Base-by-base conservation (phyloP, 148 eudicot genomes). In the Mesembryanthemum crystallinum region DNA sequence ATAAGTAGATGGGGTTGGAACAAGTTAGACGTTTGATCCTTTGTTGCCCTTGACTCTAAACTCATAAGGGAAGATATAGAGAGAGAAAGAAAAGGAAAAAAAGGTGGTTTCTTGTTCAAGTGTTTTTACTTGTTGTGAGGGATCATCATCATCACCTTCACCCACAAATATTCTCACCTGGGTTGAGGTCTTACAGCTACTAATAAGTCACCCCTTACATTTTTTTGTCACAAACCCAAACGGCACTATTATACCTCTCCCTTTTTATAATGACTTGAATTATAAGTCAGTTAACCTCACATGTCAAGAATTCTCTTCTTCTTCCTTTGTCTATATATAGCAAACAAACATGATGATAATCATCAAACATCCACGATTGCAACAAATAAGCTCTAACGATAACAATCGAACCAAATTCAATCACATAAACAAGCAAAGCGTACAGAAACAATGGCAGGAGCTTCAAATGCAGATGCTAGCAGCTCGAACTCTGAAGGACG, bases 281-380 rank as follows among this genome's bases (percentile, higher is more conserved):
- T 82, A 85, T 87, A 92, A 88, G 87, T 73, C 52, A 90, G 82
- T 83, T 85, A 82, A 88, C 69, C 87, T 86, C 81, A 29, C 51
- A 30, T 64, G 13, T n/a, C n/a, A 78, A 83, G 94, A 78, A 83
- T 87, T 79, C 88, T 81, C 76, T 63, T 76, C 59, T 76, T 80
- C 57, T 73, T 67, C 49, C 51, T 69, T 67, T 62, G 54, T 18
- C 69, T 77, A 78, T 83, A 75, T 54, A 76, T 80, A 75, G 10
- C 57, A 47, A 49, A 18, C 20, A 51, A 65, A 60, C 1, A 47
- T 3, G 9, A 47, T 49, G 52, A 70, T 43, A 28, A 70, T 62
- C 24, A 30, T 67, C 4, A 30, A 51, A 42, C 11, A 14, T 33
- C 37, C 27, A 18, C 23, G 10, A 49, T 35, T n/a, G 27, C 47